Conservation (phyloP, 2,329 filamentous ascomycete species). For the Fusarium pseudocircinatum region DNA sequence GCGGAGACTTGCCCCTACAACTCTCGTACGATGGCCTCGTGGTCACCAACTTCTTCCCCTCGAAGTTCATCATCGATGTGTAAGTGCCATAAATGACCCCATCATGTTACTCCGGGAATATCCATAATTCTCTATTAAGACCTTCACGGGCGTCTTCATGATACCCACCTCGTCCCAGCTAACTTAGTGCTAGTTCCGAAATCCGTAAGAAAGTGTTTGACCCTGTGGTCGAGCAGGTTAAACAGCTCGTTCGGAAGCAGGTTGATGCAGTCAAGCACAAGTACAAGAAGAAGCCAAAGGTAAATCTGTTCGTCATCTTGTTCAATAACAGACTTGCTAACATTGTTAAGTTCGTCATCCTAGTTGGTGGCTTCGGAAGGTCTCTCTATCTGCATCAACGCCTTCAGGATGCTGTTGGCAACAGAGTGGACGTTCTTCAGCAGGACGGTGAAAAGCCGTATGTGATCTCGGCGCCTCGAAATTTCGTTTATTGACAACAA, state of each 20-base stretch:
- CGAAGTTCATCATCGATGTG: slow-evolving; percentile 13
- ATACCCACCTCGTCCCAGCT: neutral
- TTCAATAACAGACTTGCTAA: neutral
- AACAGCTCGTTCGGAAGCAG: slow-evolving; percentile 43
- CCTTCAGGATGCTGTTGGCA: slow-evolving; percentile 23
- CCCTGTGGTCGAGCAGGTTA: slow-evolving; percentile 36
- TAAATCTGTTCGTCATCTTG: neutral
- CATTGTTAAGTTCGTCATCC: slow-evolving; percentile 47
- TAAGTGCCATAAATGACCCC: neutral
- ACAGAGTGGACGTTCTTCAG: slow-evolving; percentile 46
- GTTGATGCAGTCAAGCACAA: slow-evolving; percentile 36
- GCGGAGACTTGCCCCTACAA: slow-evolving; percentile 7
- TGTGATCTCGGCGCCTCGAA: slow-evolving; percentile 9
- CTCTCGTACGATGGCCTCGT: slow-evolving; percentile 1
- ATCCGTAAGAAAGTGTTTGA: slow-evolving; percentile 35
- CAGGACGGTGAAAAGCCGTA: slow-evolving; percentile 46
- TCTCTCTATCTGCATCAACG: slow-evolving; percentile 44
- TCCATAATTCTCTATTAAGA: no score
- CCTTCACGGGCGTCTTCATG: no score
- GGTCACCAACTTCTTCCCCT: neutral
- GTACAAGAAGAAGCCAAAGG: slow-evolving; percentile 43
- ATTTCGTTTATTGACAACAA: neutral
- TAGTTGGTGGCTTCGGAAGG: slow-evolving; percentile 54
- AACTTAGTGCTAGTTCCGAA: neutral
- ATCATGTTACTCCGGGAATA: neutral